These are phyloP conservation scores for Colletotrichum gloeosporioides DNA, from an alignment of 2,329 filamentous ascomycete genomes.

Conservation along the genomic window DNA sequence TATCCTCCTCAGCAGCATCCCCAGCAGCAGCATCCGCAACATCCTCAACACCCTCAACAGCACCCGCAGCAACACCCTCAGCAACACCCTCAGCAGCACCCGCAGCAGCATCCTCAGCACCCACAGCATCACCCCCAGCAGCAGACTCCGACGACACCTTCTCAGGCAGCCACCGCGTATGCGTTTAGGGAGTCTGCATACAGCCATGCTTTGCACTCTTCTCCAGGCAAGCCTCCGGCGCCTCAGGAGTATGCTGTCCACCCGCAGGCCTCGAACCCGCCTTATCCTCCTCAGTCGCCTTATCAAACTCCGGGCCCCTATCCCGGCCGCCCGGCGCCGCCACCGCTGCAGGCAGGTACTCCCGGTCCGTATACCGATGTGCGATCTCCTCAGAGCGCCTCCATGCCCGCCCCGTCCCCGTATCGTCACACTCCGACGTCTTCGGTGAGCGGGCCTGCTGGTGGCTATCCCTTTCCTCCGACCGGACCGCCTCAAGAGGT, in stretches of 20 bases:
- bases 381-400: constrained; percentile 54
- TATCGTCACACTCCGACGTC: constrained; percentile 57
- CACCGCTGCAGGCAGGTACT: constrained; percentile 45
- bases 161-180: constrained; percentile 48
- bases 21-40: constrained; percentile 28
- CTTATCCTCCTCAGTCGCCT: constrained; percentile 43
- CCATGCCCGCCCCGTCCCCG: constrained; percentile 50
- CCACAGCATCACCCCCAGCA: constrained; percentile 17
- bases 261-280: constrained; percentile 26
- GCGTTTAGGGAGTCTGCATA: constrained; percentile 54
- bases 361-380: constrained; percentile 49
- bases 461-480: constrained; percentile 58
- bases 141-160: constrained; percentile 27
- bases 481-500: constrained; percentile 46
- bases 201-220: constrained; percentile 42
- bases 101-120: neutral
- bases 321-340: constrained; percentile 46
- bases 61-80: constrained; percentile 27
- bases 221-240: constrained; percentile 47
- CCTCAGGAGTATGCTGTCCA: constrained; percentile 48
- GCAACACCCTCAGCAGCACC: constrained; percentile 25
- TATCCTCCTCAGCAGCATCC: constrained; percentile 32
- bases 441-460: constrained; percentile 42
- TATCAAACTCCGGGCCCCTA: constrained; percentile 48
- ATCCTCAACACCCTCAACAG: constrained; percentile 27